Conservation (phyloP, 176 grass and related monocot genomes). For the Bothriochloa decipiens region DNA sequence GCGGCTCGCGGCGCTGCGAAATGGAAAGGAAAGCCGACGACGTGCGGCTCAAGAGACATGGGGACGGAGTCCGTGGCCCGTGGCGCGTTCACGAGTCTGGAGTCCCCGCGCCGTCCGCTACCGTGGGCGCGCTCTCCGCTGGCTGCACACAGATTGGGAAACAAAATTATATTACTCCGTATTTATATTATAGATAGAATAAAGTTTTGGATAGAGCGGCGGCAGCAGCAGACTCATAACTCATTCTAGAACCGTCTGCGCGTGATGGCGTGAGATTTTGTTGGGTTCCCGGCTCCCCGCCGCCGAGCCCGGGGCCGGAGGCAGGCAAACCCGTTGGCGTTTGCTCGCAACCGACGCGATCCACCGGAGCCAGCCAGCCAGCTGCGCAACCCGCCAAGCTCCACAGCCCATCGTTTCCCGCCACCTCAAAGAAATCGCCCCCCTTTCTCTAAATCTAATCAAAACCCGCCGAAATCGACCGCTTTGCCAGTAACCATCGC, state of each 20-base stretch:
- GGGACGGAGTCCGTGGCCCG: not conserved
- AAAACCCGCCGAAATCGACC: not conserved
- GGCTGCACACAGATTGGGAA: not conserved
- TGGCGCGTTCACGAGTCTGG: not conserved
- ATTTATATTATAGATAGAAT: not conserved
- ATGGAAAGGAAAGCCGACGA: not conserved
- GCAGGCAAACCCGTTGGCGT: slow-evolving; percentile 21
- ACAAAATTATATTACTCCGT: no score
- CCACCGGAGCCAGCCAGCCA: not conserved
- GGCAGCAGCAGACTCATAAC: not conserved
- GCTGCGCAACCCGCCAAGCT: slow-evolving; percentile 28
- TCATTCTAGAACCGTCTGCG: not conserved
- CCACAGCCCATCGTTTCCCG: slow-evolving; percentile 21
- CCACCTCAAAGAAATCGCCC: slow-evolving; percentile 9
- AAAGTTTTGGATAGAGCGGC: not conserved
- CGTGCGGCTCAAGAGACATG: not conserved
- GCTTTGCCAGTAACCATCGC: not conserved
- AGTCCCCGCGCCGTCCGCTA: not conserved
- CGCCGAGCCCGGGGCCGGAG: not conserved
- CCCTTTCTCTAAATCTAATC: not conserved
- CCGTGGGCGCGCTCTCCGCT: not conserved
- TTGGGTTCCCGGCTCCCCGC: not conserved
- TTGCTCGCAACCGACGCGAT: slow-evolving; percentile 9
- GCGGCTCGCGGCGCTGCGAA: not conserved
- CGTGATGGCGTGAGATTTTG: not conserved